Evolutionary conservation across 805 yeast species (phyloP).

Genomic region (Grigorovia jiainica): DNA sequence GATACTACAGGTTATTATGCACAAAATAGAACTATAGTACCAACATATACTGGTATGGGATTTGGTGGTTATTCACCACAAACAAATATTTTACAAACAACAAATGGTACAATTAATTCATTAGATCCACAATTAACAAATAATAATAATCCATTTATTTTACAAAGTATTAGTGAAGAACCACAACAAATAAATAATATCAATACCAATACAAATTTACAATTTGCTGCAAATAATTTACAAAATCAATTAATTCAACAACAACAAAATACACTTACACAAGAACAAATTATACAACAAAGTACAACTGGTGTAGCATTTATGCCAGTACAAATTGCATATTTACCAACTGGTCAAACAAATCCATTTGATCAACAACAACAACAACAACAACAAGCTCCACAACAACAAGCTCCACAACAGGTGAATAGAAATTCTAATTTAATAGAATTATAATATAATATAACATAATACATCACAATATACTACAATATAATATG

Average conservation of each 20-base stretch:
- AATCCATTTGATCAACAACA: constrained; percentile 11
- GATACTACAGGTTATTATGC: constrained; percentile 21
- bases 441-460: constrained; percentile 23
- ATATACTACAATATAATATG: background rate
- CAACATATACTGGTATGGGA: constrained; percentile 47
- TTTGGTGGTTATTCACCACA: constrained; percentile 41
- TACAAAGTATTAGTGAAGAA: constrained; percentile 16
- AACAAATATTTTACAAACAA: constrained; percentile 10
- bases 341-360: constrained; percentile 1
- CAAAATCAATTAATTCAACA: background rate
- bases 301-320: constrained; percentile 5
- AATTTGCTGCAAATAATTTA: background rate
- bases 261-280: constrained; percentile 3
- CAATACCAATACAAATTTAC: no score
- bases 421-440: constrained; percentile 11
- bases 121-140: constrained; percentile 7
- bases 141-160: constrained; percentile 31
- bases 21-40: constrained; percentile 19
- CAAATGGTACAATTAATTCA: constrained; percentile 10
- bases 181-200: background rate
- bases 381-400: constrained; percentile 9
- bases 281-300: constrained; percentile 7
- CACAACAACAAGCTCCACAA: constrained; percentile 6
- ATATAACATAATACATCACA: no score
- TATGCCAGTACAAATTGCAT: constrained; percentile 8